Base-by-base conservation (phyloP, 345 rosid species). In the Heritiera fomes region DNA sequence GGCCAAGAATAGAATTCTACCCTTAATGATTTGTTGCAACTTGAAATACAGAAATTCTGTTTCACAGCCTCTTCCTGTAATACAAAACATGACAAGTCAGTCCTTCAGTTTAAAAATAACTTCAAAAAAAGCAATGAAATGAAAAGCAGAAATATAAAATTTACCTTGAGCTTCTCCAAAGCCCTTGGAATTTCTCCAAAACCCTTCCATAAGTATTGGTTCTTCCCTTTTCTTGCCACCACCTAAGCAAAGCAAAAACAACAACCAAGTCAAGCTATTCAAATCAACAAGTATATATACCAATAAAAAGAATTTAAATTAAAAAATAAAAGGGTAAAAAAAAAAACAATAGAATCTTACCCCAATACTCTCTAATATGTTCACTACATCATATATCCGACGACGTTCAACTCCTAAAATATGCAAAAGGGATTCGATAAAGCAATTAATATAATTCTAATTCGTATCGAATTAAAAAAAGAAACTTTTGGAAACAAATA, bases 321-420 rank as follows among this genome's bases (percentile, higher is more conserved):
- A 40, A 3, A 40, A 46, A 1, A 9, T 11, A 34, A 30, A 45
- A 45, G 43, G 28, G 1, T 5, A 1, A 47, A 55, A 60, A 56
- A 56, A 3, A 60, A 47, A 58, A 15, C 11, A 80, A 34, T 55
- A 56, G 32, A 64, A 80, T 75, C 86, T 77, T 82, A 93, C 97
- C 23, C 95, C 95, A 62, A 92, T 82, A 67, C 92, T 88, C 84
- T 93, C 98, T 86, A 93, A 40, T 77, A 92, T 90, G 59, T 93
- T 92, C 73, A 93, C 97, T 49, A 93, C 95, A 73, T 92, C 98
- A 20, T 90, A 93, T 13, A 93, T 92, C 20, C 98, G 87, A 55
- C 97, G 87, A 34, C 97, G 87, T 79, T 90, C 97, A 50, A 92
- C 95, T 75, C 93, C 95, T 92, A 83, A 45, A 81, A 83, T 56